Evolutionary conservation across 257 asterid genomes (phyloP).

Genomic region (Capsicum baccatum): DNA sequence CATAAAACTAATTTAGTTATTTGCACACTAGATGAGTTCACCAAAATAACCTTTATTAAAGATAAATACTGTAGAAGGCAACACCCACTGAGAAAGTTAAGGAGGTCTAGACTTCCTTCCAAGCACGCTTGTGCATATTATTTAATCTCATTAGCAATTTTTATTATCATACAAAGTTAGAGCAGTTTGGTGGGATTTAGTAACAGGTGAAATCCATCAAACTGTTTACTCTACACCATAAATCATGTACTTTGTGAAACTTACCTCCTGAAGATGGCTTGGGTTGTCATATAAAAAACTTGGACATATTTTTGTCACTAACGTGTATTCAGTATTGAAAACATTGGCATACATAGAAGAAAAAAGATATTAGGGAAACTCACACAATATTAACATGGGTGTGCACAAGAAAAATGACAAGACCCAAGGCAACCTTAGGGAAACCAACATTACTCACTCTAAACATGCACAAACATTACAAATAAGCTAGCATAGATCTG

Average conservation of each 20-base stretch:
- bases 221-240: too few relatives aligned
- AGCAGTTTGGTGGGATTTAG: too few relatives aligned
- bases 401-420: conserved; percentile 20
- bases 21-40: not conserved
- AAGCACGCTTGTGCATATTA: not conserved
- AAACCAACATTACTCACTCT: not conserved
- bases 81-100: not conserved
- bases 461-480: not conserved
- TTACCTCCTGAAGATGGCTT: too few relatives aligned
- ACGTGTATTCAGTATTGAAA: too few relatives aligned
- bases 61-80: not conserved
- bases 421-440: not conserved
- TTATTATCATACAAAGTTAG: not conserved
- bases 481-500: not conserved
- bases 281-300: too few relatives aligned
- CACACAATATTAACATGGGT: not conserved
- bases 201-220: too few relatives aligned
- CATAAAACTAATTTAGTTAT: conserved; percentile 21
- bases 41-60: not conserved
- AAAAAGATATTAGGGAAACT: too few relatives aligned
- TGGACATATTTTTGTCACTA: too few relatives aligned
- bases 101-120: not conserved
- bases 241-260: too few relatives aligned
- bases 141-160: not conserved
- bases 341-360: too few relatives aligned